These are phyloP conservation scores for Cercospora sp. DNA, from an alignment of 2,329 filamentous ascomycete species.

Conservation along the genomic window DNA sequence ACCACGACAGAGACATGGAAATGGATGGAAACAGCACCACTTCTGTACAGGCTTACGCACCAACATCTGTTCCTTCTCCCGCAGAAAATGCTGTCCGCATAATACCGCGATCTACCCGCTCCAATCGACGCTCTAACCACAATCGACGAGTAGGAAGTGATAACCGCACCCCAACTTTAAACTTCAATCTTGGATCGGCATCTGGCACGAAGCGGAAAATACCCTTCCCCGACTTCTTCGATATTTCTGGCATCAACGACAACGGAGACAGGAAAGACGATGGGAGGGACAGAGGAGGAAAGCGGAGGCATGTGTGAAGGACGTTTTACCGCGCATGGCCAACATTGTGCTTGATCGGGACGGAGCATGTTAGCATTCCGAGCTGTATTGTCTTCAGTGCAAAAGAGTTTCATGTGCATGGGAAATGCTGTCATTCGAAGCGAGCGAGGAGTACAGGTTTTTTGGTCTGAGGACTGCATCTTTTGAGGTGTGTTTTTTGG, in stretches of 20 bases:
- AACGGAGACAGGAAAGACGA: constrained; percentile 30
- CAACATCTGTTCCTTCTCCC: constrained; percentile 33
- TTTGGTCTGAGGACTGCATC: background rate
- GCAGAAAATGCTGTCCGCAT: constrained; percentile 37
- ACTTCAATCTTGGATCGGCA: constrained; percentile 57
- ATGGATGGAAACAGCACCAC: constrained; percentile 36
- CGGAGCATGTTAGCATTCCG: constrained; percentile 3
- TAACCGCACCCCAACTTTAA: constrained; percentile 37
- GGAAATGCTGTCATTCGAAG: background rate
- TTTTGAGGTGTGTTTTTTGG: background rate
- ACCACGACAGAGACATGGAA: constrained; percentile 54
- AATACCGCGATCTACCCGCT: constrained; percentile 24
- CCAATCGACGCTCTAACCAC: constrained; percentile 27
- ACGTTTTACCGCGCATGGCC: background rate
- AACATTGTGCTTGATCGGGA: background rate
- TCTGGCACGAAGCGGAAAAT: constrained; percentile 72
- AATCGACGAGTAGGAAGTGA: constrained; percentile 36
- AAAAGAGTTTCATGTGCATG: background rate
- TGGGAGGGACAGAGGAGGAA: constrained; percentile 35
- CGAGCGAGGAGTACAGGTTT: constrained; percentile 5
- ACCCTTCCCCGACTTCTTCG: constrained; percentile 74
- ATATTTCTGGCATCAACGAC: constrained; percentile 61
- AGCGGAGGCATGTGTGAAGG: constrained; percentile 39
- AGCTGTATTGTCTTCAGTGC: background rate
- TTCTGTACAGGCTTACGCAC: constrained; percentile 47